Evolutionary conservation across 768 basidiomycete genomes (phyloP).

Genomic region (Psilocybe sp.): DNA sequence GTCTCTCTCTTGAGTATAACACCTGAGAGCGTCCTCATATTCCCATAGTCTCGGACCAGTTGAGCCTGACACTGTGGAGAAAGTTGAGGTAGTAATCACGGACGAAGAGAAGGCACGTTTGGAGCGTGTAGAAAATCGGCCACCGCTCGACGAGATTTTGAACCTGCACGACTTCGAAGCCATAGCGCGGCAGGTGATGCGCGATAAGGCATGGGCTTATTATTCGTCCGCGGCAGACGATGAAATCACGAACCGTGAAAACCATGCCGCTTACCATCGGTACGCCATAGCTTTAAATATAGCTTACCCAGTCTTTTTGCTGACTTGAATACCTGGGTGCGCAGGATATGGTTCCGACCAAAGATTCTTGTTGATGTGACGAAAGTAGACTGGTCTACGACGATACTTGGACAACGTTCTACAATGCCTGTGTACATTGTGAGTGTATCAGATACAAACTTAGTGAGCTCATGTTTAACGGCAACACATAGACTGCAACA

Average conservation of each 20-base stretch:
- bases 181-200: slow-evolving; percentile 78
- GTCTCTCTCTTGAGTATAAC: neutral
- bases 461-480: neutral
- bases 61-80: slow-evolving; percentile 63
- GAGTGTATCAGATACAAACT: slow-evolving; percentile 14
- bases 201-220: slow-evolving; percentile 92
- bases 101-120: slow-evolving; percentile 71
- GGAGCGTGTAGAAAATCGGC: slow-evolving; percentile 58
- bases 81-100: slow-evolving; percentile 61
- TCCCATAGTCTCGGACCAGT: slow-evolving; percentile 62
- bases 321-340: neutral
- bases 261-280: slow-evolving; percentile 91
- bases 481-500: slow-evolving; percentile 53
- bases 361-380: slow-evolving; percentile 83
- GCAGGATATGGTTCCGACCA: slow-evolving; percentile 87
- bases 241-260: slow-evolving; percentile 87
- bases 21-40: neutral
- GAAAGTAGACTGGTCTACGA: slow-evolving; percentile 82
- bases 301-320: neutral
- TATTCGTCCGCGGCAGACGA: slow-evolving; percentile 97
- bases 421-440: slow-evolving; percentile 48
- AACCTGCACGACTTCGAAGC: slow-evolving; percentile 79
- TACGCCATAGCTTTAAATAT: slow-evolving; percentile 16
- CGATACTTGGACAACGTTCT: slow-evolving; percentile 64
- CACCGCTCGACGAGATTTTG: slow-evolving; percentile 74